These are phyloP conservation scores for Acrocalymma vagum DNA, from an alignment of 2,329 filamentous ascomycete species.

Conservation along the genomic window DNA sequence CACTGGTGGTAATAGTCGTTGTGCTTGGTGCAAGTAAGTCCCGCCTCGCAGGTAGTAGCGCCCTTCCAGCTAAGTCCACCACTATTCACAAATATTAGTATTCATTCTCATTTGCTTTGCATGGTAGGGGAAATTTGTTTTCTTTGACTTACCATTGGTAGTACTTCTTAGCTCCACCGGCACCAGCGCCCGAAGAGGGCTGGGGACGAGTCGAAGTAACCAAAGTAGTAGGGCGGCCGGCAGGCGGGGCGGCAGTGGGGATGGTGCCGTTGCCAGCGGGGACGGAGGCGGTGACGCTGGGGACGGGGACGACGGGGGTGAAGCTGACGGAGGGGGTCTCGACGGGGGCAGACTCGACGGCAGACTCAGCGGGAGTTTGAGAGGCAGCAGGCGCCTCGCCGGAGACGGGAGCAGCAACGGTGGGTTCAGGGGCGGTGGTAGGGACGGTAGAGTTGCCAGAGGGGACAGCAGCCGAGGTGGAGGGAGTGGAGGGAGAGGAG, in stretches of 20 bases:
- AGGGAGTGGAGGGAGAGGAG: slow-evolving; percentile 14
- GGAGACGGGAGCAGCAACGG: slow-evolving; percentile 11
- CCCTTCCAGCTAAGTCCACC: slow-evolving; percentile 52
- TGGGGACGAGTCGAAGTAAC: slow-evolving; percentile 12
- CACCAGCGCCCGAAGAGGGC: slow-evolving; percentile 34
- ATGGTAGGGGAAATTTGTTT: too few relatives aligned
- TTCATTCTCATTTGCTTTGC: too few relatives aligned
- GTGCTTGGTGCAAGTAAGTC: slow-evolving; percentile 41
- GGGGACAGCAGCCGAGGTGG: slow-evolving; percentile 12
- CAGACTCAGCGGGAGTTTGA: slow-evolving; percentile 6
- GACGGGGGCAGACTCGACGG: slow-evolving; percentile 13
- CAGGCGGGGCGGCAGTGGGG: slow-evolving; percentile 1
- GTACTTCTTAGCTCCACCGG: slow-evolving; percentile 15
- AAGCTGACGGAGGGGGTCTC: background rate
- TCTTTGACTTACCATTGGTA: too few relatives aligned
- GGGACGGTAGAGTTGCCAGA: slow-evolving; percentile 17
- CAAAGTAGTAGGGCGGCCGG: background rate
- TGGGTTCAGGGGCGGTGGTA: slow-evolving; percentile 2
- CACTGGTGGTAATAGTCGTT: slow-evolving; percentile 57
- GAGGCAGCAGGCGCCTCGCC: slow-evolving; percentile 3
- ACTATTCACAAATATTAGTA: too few relatives aligned
- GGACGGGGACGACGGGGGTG: slow-evolving; percentile 6
- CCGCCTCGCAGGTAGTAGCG: slow-evolving; percentile 45
- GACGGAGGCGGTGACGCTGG: slow-evolving; percentile 7
- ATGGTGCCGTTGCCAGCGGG: slow-evolving; percentile 11